Evolutionary conservation across 2,329 filamentous ascomycete genomes (phyloP).

Genomic region (Aaosphaeria arxii): DNA sequence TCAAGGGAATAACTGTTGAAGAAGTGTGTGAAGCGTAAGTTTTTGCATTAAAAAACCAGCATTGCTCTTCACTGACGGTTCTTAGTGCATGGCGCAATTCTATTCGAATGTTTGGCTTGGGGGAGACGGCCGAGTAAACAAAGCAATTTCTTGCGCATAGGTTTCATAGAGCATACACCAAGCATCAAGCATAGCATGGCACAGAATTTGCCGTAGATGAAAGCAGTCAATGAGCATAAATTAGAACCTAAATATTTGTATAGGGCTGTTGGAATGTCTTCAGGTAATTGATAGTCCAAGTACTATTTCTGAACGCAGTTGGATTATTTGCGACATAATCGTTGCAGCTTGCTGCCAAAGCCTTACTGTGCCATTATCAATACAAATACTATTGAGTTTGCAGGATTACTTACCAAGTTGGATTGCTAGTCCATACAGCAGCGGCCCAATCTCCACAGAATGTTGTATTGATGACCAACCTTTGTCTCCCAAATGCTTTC

Average conservation of each 20-base stretch:
- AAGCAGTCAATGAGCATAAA: not conserved
- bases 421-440: conserved; percentile 47
- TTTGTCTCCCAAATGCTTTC: conserved; percentile 34
- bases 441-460: conserved; percentile 65
- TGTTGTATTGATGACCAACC: conserved; percentile 39
- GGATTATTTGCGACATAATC: conserved; percentile 11
- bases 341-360: conserved; percentile 5
- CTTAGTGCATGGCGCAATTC: conserved; percentile 38
- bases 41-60: not conserved
- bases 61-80: not conserved
- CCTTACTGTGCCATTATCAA: conserved; percentile 28
- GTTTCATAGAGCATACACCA: no score
- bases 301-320: conserved; percentile 15
- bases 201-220: no score
- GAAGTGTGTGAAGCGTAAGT: conserved; percentile 76
- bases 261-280: conserved; percentile 28
- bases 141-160: not conserved
- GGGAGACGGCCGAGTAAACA: conserved; percentile 15
- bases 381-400: not conserved
- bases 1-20: conserved; percentile 76
- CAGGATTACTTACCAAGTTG: conserved; percentile 44
- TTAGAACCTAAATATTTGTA: not conserved
- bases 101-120: conserved; percentile 39
- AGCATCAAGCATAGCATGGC: no score
- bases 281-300: conserved; percentile 39